Percentiles rank a stretch among this genome's conserved stretches.
These are phyloP conservation scores for Moelleriella libera DNA, from an alignment of 2,329 filamentous ascomycete genomes.

Conservation along the genomic window DNA sequence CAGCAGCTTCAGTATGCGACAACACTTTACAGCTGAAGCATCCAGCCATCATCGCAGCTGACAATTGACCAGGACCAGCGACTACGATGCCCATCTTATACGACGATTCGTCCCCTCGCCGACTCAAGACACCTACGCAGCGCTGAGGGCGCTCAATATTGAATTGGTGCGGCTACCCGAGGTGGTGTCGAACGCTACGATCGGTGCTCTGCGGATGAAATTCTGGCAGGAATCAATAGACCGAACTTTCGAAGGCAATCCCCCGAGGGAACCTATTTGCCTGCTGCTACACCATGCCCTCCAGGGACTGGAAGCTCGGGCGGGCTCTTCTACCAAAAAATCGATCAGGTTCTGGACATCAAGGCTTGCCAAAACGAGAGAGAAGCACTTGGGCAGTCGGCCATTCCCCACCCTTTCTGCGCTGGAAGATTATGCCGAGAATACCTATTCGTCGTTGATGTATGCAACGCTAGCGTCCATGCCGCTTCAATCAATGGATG, in stretches of 20 bases:
- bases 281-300: conserved; percentile 67
- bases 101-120: conserved; percentile 69
- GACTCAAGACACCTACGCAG: conserved; percentile 71
- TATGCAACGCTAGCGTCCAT: conserved; percentile 75
- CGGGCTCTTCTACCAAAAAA: conserved; percentile 25
- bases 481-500: conserved; percentile 66
- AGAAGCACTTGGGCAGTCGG: conserved; percentile 70
- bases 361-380: conserved; percentile 66
- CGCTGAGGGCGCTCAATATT: conserved; percentile 83
- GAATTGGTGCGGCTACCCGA: conserved; percentile 85
- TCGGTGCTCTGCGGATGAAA: conserved; percentile 80
- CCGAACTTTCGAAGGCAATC: conserved; percentile 60
- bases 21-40: background rate
- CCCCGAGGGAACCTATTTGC: conserved; percentile 84
- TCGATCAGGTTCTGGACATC: conserved; percentile 60
- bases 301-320: conserved; percentile 37
- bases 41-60: conserved; percentile 1
- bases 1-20: conserved; percentile 32
- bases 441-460: conserved; percentile 84
- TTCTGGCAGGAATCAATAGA: conserved; percentile 86
- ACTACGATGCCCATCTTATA: conserved; percentile 77
- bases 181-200: conserved; percentile 72
- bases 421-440: conserved; percentile 82
- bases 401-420: conserved; percentile 61
- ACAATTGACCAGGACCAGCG: conserved; percentile 51